Base-by-base conservation (phyloP, 192 early-diverging fungal genomes). In the Umbelopsis ramanniana region DNA sequence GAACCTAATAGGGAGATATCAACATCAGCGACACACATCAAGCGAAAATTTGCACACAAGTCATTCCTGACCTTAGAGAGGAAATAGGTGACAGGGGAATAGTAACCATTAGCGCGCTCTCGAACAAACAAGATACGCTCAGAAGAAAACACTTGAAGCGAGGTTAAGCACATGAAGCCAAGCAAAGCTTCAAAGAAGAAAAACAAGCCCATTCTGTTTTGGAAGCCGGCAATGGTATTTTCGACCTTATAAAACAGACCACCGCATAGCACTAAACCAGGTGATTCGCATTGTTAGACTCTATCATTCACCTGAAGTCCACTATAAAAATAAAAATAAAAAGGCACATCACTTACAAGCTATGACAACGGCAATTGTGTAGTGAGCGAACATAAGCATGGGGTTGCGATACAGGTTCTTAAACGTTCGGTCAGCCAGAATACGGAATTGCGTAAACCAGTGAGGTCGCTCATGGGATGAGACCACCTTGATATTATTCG, bases 361-460 rank as follows among this genome's bases (percentile, higher is more conserved):
- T 29, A 93, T 75, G 6, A 89, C 71, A 15, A 95, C 83, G 37
- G 87, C 83, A 66, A 93, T 86, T 14, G 83, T 74, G 72, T 92
- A 92, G 72, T 95, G 94, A 50, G 89, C 85, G 33, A 86, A 79
- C 79, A 95, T 85, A 60, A 95, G 74, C 82, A 89, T 85, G 3
- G 93, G 93, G 67, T 93, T 93, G 21, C 94, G 86, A 66, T 92
- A 90, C 10, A 95, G 80, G 75, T 94, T 94, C 78, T 93, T 93
- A 72, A 93, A 86, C 12, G 92, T 92, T 52, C 94, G 80, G 43
- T 89, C 86, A 12, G 88, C 85, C 9, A 95, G 78, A 68, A 95
- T 91, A 46, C 74, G 79, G 80, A 93, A 91, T 70, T 94, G 93
- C 0, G 85, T 89, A 66, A 80, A 84, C 76, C 84, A 86, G 5